A percentile compares a stretch with the other conserved stretches of the same genome.
phyloP scores from a whole-genome alignment of 768 basidiomycete species.

The Aureoboletus auriporus region DNA sequence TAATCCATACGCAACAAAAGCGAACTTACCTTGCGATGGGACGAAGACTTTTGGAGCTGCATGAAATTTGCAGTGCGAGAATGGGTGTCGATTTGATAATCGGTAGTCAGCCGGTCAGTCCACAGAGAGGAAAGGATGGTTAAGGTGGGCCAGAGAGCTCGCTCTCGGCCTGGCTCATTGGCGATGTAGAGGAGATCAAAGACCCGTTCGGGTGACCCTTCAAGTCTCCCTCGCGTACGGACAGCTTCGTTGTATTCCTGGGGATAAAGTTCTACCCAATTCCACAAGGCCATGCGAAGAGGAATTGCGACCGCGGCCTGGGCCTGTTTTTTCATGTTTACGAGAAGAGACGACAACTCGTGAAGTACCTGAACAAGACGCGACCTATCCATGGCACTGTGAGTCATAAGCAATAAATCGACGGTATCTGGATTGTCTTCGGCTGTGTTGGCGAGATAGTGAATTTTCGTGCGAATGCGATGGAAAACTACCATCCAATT shows the following conservation, averaged over 20 bases:
- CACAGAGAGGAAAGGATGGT: conserved; percentile 70
- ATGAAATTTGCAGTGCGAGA: conserved; percentile 29
- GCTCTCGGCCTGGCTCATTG: conserved; percentile 39
- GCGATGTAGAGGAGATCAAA: conserved; percentile 72
- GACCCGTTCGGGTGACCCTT: conserved; percentile 81
- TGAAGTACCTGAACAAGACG: conserved; percentile 70
- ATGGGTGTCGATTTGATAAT: conserved; percentile 43
- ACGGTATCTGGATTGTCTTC: conserved; percentile 62
- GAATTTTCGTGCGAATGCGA: conserved; percentile 67
- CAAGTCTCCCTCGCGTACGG: conserved; percentile 56
- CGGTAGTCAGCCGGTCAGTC: conserved; percentile 64
- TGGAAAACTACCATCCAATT: conserved; percentile 81
- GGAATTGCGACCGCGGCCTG: conserved; percentile 70
- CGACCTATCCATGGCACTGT: conserved; percentile 66
- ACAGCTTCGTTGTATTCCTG: conserved; percentile 75
- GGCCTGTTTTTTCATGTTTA: conserved; percentile 74
- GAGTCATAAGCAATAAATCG: conserved; percentile 75
- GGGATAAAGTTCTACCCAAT: conserved; percentile 80
- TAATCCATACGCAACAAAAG: background rate
- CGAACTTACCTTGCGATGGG: conserved; percentile 27
- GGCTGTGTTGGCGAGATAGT: conserved; percentile 48
- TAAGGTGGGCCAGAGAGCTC: conserved; percentile 77
- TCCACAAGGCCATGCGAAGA: conserved; percentile 81
- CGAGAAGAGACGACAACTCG: conserved; percentile 76
- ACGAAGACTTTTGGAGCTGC: conserved; percentile 27